Percentiles rank a stretch among this genome's conserved stretches.
These are phyloP conservation scores for Yueomyces sp. DNA, from an alignment of 1,139 yeast genomes.

Conservation along the genomic window DNA sequence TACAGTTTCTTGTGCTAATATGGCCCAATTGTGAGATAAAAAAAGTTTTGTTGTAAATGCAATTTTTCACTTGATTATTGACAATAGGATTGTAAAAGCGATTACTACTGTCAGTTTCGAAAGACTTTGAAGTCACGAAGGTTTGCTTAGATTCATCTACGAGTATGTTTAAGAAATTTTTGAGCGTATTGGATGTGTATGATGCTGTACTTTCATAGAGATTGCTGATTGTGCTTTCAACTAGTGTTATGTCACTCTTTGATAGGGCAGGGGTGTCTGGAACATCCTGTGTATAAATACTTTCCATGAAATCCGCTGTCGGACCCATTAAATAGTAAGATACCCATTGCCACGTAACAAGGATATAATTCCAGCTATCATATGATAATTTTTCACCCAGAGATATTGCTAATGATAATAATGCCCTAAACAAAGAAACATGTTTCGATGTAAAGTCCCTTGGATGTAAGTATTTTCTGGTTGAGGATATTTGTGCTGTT, in stretches of 20 bases:
- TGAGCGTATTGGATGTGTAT: conserved; percentile 39
- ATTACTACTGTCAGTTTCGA: conserved; percentile 4
- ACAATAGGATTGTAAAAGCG: conserved; percentile 6
- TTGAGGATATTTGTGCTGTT: background rate
- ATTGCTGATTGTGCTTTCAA: conserved; percentile 45
- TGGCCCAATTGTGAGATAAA: conserved; percentile 30
- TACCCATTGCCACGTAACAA: conserved; percentile 68
- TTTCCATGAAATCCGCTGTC: conserved; percentile 29
- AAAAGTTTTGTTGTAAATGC: conserved; percentile 27
- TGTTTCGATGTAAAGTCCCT: conserved; percentile 33
- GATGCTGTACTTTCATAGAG: conserved; percentile 49
- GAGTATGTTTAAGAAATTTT: conserved; percentile 33
- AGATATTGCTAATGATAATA: conserved; percentile 63
- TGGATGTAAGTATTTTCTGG: conserved; percentile 9
- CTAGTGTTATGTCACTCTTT: conserved; percentile 35
- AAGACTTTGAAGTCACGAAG: conserved; percentile 8
- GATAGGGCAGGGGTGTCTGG: conserved; percentile 26
- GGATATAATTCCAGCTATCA: conserved; percentile 54
- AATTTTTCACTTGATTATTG: conserved; percentile 10
- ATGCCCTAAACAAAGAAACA: conserved; percentile 65
- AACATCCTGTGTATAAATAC: conserved; percentile 23
- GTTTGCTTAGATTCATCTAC: conserved; percentile 31
- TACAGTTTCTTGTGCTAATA: conserved; percentile 37
- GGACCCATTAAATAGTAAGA: conserved; percentile 53
- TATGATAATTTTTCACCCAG: conserved; percentile 55